Conservation (phyloP, 805 yeast species). For the Candida michaelii region DNA sequence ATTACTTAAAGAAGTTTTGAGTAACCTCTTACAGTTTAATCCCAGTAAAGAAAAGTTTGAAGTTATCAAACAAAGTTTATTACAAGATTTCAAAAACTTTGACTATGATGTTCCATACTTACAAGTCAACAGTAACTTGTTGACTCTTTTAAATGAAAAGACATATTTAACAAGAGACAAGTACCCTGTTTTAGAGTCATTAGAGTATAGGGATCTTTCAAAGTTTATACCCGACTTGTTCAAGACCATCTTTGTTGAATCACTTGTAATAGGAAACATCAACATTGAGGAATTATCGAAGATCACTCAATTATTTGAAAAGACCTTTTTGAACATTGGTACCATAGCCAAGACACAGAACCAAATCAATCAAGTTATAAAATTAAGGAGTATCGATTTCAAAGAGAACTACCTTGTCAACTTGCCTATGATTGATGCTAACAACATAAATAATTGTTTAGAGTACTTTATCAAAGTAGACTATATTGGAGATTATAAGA, state of each 20-base stretch:
- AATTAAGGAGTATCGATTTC: slow-evolving; percentile 35
- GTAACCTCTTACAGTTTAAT: slow-evolving; percentile 49
- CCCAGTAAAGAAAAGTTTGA: slow-evolving; percentile 61
- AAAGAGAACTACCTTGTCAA: slow-evolving; percentile 20
- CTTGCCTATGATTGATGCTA: slow-evolving; percentile 12
- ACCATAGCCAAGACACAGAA: slow-evolving; percentile 39
- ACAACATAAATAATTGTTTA: slow-evolving; percentile 78
- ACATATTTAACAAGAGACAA: slow-evolving; percentile 68
- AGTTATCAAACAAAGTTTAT: slow-evolving; percentile 60
- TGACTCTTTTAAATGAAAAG: slow-evolving; percentile 67
- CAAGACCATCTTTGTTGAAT: slow-evolving; percentile 62
- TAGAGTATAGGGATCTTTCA: slow-evolving; percentile 50
- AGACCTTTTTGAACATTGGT: slow-evolving; percentile 25
- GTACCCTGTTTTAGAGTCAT: slow-evolving; percentile 42
- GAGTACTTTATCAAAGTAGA: slow-evolving; percentile 76
- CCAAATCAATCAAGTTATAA: slow-evolving; percentile 17
- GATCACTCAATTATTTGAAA: slow-evolving; percentile 10
- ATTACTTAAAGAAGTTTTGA: slow-evolving; percentile 60
- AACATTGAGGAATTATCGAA: slow-evolving; percentile 45
- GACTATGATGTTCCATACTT: slow-evolving; percentile 74
- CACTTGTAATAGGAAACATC: slow-evolving; percentile 76
- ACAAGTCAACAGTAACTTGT: slow-evolving; percentile 66
- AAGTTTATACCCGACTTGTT: slow-evolving; percentile 45
- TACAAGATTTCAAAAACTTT: slow-evolving; percentile 64
- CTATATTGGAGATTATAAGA: slow-evolving; percentile 24